Base-by-base conservation (phyloP, 106 monocot genomes). In the Allium cepa region DNA sequence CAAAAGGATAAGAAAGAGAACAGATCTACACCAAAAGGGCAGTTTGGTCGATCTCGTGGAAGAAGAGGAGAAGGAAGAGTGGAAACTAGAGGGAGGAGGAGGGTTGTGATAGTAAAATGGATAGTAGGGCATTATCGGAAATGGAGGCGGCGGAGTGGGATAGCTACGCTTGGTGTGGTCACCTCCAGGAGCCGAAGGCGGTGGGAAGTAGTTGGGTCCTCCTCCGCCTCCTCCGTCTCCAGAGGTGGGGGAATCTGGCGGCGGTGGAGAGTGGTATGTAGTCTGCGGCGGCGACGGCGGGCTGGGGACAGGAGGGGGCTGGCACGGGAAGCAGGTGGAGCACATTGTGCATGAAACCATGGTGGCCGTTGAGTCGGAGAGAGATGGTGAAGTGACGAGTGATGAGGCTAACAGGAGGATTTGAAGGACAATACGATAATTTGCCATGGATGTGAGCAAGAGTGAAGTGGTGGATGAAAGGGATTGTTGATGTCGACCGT, bases 271-370 rank as follows among this genome's bases (percentile, higher is more conserved):
- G 56, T 71, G 81, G 47, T 64, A 49, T 59, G 68, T 26, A 8
- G 76, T 14, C 0, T 67, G 59, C 7, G 87, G n/a, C 63, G 63
- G 63, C 26, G 62, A 48, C 2, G 75, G 76, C 15, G 86, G 78
- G 8, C 80, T 36, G 80, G 1, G 14, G 8, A 16, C 17, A 5
- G 59, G 59, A 17, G n/a, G 90, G 77, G 7, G 87, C 85, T 8
- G 87, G 79, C 1, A 83, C 79, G 17, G 77, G 48, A 69, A 28
- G 75, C 94, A 94, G 22, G 94, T 85, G 55, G 71, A 72, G 82
- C 94, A 94, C 90, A 94, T 82, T 73, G 77, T 87, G 84, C 94
- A 94, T 6, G 85, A 28, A 59, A 81, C 77, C 15, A 26, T 52
- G 17, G 51, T 15, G 50, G 22, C 66, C 50, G 66, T 66, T 26